Conservation (phyloP, 805 yeast genomes). For the Metschnikowia lachancei region DNA sequence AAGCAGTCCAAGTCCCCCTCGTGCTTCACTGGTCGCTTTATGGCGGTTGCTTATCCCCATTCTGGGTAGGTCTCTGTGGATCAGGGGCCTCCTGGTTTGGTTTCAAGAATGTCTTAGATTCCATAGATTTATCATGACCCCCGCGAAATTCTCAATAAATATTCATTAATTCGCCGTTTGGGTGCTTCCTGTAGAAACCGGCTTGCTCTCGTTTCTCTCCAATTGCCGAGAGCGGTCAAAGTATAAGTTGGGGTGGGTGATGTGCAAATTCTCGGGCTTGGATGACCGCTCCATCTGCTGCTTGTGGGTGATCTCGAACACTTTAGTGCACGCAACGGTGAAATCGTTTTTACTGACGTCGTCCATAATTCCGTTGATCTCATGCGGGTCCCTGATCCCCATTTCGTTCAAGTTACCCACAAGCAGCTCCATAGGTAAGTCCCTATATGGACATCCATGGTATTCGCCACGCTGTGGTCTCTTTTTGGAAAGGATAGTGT, state of each 20-base stretch:
- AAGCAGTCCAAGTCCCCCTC: slow-evolving; percentile 40
- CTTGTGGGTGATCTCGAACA: slow-evolving; percentile 69
- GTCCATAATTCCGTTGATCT: slow-evolving; percentile 60
- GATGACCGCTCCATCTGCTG: slow-evolving; percentile 41
- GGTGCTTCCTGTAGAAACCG: slow-evolving; percentile 1
- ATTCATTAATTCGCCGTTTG: not conserved
- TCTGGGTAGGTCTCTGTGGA: slow-evolving; percentile 49
- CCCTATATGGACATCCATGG: slow-evolving; percentile 94
- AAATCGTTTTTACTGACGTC: slow-evolving; percentile 67
- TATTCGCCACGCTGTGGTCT: slow-evolving; percentile 64
- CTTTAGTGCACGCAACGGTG: slow-evolving; percentile 86
- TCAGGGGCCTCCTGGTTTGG: slow-evolving; percentile 45
- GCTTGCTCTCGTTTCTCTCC: slow-evolving; percentile 30
- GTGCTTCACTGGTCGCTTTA: slow-evolving; percentile 45
- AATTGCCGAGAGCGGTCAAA: slow-evolving; percentile 71
- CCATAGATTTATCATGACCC: slow-evolving; percentile 28
- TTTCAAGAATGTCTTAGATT: slow-evolving; percentile 35
- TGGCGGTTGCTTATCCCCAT: slow-evolving; percentile 44
- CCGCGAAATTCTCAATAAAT: not conserved
- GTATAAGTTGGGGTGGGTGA: slow-evolving; percentile 85
- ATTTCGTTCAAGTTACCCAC: slow-evolving; percentile 53
- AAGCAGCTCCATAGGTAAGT: slow-evolving; percentile 63
- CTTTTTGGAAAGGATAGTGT: slow-evolving; percentile 68
- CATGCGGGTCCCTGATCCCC: slow-evolving; percentile 61
- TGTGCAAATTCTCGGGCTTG: slow-evolving; percentile 52